Conservation (phyloP, 805 yeast genomes). For the Starmerella riodocensis region DNA sequence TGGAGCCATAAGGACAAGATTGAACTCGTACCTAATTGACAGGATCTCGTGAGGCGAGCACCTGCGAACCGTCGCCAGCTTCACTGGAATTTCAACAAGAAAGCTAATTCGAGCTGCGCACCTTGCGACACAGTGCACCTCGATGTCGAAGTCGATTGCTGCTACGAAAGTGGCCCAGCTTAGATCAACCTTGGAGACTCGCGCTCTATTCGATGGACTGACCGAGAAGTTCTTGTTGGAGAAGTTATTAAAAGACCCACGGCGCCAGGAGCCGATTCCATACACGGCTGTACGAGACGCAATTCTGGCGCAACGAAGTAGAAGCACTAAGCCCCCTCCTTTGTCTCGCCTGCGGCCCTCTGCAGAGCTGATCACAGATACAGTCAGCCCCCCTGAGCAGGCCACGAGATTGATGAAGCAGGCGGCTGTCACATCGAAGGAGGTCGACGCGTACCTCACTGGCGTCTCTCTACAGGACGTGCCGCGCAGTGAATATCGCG, state of each 20-base stretch:
- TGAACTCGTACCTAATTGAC: no score
- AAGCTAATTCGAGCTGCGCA: no score
- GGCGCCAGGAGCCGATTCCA: neutral
- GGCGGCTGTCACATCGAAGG: constrained; percentile 17
- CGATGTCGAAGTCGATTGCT: no score
- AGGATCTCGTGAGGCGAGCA: no score
- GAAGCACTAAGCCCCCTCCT: neutral
- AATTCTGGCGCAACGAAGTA: neutral
- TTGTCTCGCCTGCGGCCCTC: neutral
- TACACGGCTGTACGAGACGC: neutral
- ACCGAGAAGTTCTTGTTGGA: neutral
- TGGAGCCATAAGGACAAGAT: no score
- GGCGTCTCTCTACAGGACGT: constrained; percentile 11
- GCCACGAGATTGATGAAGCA: constrained; percentile 11
- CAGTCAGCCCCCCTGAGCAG: constrained; percentile 2
- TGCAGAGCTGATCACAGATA: neutral
- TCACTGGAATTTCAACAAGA: no score
- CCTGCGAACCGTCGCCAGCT: no score
- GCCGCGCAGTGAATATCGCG: constrained; percentile 12
- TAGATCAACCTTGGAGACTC: neutral
- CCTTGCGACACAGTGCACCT: no score
- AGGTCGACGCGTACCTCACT: constrained; percentile 20
- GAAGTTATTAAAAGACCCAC: neutral
- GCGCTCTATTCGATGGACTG: neutral
- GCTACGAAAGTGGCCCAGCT: no score